phyloP scores from a whole-genome alignment of 805 yeast species.

The Yarrowia osloensis region DNA sequence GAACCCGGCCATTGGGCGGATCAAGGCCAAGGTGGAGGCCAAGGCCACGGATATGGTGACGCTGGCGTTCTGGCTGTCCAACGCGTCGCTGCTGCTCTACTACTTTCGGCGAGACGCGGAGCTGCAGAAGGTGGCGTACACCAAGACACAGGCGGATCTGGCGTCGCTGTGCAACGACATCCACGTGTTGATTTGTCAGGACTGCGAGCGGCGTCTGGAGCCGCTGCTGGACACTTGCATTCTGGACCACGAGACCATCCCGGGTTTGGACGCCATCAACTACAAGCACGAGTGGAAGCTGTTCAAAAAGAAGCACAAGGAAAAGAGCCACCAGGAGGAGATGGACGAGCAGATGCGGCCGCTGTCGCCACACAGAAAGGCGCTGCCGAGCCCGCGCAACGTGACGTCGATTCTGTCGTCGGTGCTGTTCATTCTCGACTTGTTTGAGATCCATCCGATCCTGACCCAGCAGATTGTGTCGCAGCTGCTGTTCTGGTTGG shows the following conservation, averaged over 20 bases:
- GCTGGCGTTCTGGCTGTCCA: slow-evolving; percentile 83
- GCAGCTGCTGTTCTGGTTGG: slow-evolving; percentile 75
- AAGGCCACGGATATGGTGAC: slow-evolving; percentile 46
- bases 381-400: slow-evolving; percentile 85
- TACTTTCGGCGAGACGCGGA: slow-evolving; percentile 69
- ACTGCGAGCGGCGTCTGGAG: slow-evolving; percentile 44
- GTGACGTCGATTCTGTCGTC: slow-evolving; percentile 88
- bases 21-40: slow-evolving; percentile 41
- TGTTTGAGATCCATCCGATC: slow-evolving; percentile 77
- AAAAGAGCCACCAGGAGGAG: slow-evolving; percentile 64
- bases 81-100: slow-evolving; percentile 72
- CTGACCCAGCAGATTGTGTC: slow-evolving; percentile 77
- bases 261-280: slow-evolving; percentile 72
- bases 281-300: slow-evolving; percentile 75
- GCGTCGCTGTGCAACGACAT: slow-evolving; percentile 42
- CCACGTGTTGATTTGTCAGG: slow-evolving; percentile 42
- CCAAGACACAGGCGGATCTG: slow-evolving; percentile 39
- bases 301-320: slow-evolving; percentile 54
- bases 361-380: slow-evolving; percentile 75
- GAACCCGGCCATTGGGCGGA: slow-evolving; percentile 42
- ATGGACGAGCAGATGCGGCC: slow-evolving; percentile 78
- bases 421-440: slow-evolving; percentile 75
- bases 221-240: slow-evolving; percentile 41
- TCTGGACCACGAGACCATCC: slow-evolving; percentile 75
- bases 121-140: slow-evolving; percentile 39